Base-by-base conservation (phyloP, 805 yeast genomes). In the Torulaspora microellipsoides region DNA sequence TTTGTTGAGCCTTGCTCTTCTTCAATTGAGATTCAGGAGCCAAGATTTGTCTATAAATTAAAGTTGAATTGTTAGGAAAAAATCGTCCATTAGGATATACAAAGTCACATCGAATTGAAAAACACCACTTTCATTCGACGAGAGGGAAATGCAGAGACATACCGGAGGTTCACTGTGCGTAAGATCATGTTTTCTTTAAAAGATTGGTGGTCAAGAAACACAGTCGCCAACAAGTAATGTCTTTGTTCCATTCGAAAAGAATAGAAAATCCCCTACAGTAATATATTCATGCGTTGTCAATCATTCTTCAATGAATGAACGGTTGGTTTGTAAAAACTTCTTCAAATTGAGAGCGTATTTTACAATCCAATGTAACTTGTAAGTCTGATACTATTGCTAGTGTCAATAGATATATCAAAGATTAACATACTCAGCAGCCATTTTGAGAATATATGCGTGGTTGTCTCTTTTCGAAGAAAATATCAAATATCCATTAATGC, bases 21-120 rank as follows among this genome's bases (percentile, higher is more conserved):
- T 85, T 85, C 72, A 82, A 73, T 70, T 81, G 83, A 69, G 93
- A 73, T 81, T 85, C 95, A 80, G 95, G 95, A 56, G 71, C 71
- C 56, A 71, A 66, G 60, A 71, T 60, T 64, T 72, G 62, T 61
- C 70, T 67, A 54, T 46, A 51, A 43, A 46, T 40, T 47, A 27
- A 46, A 25, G 25, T 32, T 34, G 28, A 27, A 34, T 34, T 48
- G 48, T 52, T 49, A 48, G 53, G 34, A 47, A 36, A 36, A 46
- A 36, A 25, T 17, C 27, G 41, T 33, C 30, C 30, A 27, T 20
- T 33, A 31, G 27, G 34, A 36, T 47, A 46, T 45, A 56, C 58
- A 57, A 55, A 59, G 67, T 62, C 58, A 61, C 68, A 53, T 58
- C 68, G 67, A 64, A 65, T 41, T 65, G 69, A 63, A 60, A 55